Base-by-base conservation (phyloP, 805 yeast genomes). In the Ascoidea asiatica region DNA sequence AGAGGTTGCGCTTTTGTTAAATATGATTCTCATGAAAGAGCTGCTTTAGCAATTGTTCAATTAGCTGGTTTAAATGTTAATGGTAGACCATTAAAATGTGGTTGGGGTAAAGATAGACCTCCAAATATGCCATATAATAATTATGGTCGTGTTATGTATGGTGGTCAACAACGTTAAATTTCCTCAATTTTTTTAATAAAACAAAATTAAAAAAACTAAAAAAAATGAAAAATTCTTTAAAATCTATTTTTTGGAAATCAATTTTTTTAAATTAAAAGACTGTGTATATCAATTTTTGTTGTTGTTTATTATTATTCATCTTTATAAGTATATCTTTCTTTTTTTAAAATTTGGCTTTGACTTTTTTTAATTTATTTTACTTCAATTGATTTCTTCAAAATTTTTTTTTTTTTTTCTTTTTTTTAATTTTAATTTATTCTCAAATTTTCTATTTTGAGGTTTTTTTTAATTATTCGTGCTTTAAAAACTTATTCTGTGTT, bases 1-100 rank as follows among this genome's bases (percentile, higher is more conserved):
- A 75, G 75, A 50, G 92, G 90, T 4, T 87, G 90, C 65, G 95
- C 95, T 8, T 88, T 87, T 66, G 90, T 84, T 49, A 81, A 81
- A 61, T 86, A 79, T 57, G 95, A 83, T 55, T 71, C 85, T 39
- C 95, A 87, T 60, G 95, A 87, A 55, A 70, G 86, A 48, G 95
- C 95, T 4, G 94, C 95, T 2, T 66, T 84, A 55, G 94, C 95
- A 41, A 86, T 87, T 55, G 81, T 81, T 29, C 90, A 83, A 55
- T 66, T 88, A 50, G 66, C 72, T 18, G 92, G 95, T 1, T 50
- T 47, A 40, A 60, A 61, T 49, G 73, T 78, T 53, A 79, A 81
- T 56, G 95, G 95, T 19, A 72, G 95, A 57, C 79, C 82, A 19
- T 62, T 86, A 57, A 81, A 79, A 57, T 77, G 87, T 53, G 89